Conservation (phyloP, 2,329 filamentous ascomycete species). For the Colletotrichum falcatum region DNA sequence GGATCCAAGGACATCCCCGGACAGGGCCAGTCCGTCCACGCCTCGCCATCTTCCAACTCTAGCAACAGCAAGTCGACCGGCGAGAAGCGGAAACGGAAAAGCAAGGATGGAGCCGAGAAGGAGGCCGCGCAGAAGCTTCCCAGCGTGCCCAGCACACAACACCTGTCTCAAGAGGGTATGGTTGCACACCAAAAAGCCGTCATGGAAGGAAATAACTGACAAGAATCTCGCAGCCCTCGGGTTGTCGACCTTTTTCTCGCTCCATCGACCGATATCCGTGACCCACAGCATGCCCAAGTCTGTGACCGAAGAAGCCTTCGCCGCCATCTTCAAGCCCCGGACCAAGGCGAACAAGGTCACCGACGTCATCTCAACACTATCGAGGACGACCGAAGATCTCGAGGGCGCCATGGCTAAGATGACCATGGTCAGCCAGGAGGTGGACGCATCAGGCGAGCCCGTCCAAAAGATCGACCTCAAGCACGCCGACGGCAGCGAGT, state of each 20-base stretch:
- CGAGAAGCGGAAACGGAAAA: constrained; percentile 70
- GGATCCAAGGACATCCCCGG: constrained; percentile 64
- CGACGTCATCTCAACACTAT: constrained; percentile 76
- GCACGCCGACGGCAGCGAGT: constrained; percentile 67
- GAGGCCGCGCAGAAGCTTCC: constrained; percentile 70
- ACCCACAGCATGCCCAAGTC: constrained; percentile 82
- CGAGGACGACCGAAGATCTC: constrained; percentile 68
- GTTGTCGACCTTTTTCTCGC: constrained; percentile 93
- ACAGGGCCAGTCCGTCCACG: constrained; percentile 60
- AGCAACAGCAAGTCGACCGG: constrained; percentile 57
- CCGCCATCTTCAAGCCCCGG: constrained; percentile 80
- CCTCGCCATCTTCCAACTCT: constrained; percentile 57
- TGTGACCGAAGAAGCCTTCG: constrained; percentile 80
- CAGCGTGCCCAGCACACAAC: constrained; percentile 79
- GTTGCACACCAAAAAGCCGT: constrained; percentile 11
- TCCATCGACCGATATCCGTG: constrained; percentile 93
- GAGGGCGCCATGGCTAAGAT: constrained; percentile 69
- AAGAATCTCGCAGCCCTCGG: constrained; percentile 74
- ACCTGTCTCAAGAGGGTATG: constrained; percentile 76
- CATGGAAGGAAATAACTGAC: constrained; percentile 5
- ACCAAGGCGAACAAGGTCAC: constrained; percentile 63
- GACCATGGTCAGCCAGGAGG: constrained; percentile 57
- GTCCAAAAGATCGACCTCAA: constrained; percentile 64
- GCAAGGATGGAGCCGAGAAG: constrained; percentile 61
- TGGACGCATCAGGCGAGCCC: constrained; percentile 58